phyloP scores from a whole-genome alignment of 2,329 filamentous ascomycete species.

The Botrytis byssoidea region DNA sequence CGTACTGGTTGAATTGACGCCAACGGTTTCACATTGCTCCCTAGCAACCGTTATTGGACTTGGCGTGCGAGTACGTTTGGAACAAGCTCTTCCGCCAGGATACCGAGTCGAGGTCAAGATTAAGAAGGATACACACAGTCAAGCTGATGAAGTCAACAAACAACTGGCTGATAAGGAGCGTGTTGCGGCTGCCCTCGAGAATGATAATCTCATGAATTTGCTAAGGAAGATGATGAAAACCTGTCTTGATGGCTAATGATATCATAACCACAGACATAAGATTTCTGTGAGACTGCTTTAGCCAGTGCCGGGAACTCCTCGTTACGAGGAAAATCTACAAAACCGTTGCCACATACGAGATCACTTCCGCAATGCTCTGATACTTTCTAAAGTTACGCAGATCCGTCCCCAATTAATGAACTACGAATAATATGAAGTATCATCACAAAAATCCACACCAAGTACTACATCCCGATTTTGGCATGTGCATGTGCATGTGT shows the following conservation, averaged over 20 bases:
- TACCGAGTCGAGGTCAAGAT: constrained; percentile 91
- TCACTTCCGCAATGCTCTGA: not conserved
- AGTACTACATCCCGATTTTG: not conserved
- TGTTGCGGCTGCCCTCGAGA: constrained; percentile 91
- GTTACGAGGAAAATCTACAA: not conserved
- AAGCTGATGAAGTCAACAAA: constrained; percentile 94
- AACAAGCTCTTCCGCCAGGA: constrained; percentile 85
- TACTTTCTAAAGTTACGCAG: not conserved
- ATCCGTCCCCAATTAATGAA: not conserved
- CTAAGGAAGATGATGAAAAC: constrained; percentile 92
- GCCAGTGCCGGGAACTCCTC: not conserved
- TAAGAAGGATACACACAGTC: constrained; percentile 93
- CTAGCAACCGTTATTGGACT: constrained; percentile 95
- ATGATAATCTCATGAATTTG: constrained; percentile 83
- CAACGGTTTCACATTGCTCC: constrained; percentile 95
- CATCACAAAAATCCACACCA: not conserved
- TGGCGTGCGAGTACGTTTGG: constrained; percentile 85
- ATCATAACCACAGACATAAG: constrained; percentile 1
- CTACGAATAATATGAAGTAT: not conserved
- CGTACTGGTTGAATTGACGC: constrained; percentile 86
- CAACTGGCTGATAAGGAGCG: constrained; percentile 95
- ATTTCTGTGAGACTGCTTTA: not conserved
- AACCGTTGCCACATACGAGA: not conserved
- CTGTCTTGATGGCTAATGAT: constrained; percentile 46
- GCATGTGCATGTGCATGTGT: not conserved